phyloP scores from a whole-genome alignment of 208 protist species.

The Borovskyia barvae region DNA sequence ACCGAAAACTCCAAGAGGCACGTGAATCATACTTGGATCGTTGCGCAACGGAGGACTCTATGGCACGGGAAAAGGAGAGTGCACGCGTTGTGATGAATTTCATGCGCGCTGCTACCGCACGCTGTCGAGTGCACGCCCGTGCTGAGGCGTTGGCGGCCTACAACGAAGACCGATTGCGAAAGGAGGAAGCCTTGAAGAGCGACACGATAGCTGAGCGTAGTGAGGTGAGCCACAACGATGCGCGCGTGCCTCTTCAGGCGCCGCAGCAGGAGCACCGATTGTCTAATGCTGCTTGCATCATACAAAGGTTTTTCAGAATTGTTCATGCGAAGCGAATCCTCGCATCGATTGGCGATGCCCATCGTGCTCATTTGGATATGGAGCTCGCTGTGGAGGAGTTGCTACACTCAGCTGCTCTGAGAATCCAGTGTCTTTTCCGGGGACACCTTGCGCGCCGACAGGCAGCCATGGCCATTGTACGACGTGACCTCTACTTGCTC shows the following conservation, averaged over 20 bases:
- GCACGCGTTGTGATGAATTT: conserved; percentile 1
- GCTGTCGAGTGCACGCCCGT: not conserved
- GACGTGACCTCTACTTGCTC: conserved; percentile 23
- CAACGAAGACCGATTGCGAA: not conserved
- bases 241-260: not conserved
- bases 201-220: too few species aligned
- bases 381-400: conserved; percentile 32
- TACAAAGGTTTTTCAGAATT: conserved; percentile 28
- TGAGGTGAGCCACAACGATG: not conserved
- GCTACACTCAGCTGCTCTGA: conserved; percentile 32
- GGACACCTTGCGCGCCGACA: conserved; percentile 36
- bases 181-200: not conserved
- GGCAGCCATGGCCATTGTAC: conserved; percentile 19
- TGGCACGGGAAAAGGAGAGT: not conserved
- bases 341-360: conserved; percentile 3
- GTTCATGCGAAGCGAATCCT: conserved; percentile 13
- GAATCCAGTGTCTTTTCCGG: conserved; percentile 51
- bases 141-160: not conserved
- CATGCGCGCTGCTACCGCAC: not conserved
- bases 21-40: not conserved
- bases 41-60: not conserved
- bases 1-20: not conserved
- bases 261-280: not conserved
- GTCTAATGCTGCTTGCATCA: conserved; percentile 18
- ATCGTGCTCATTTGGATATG: conserved; percentile 9